These are phyloP conservation scores for Wickerhamomyces bovis DNA, from an alignment of 805 yeast species.

Conservation along the genomic window DNA sequence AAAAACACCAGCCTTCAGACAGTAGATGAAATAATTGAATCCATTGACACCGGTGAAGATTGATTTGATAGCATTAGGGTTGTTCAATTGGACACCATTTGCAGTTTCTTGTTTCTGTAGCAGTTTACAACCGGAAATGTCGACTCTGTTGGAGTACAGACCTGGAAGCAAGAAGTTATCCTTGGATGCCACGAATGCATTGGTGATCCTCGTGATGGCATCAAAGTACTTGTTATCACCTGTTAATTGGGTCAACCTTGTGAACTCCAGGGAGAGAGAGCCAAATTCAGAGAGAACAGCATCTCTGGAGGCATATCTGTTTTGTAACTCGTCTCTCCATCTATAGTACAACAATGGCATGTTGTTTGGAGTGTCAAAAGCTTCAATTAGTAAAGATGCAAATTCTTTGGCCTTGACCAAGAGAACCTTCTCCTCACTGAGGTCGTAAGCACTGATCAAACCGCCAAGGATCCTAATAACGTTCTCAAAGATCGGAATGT, in stretches of 20 bases:
- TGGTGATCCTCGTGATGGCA: constrained; percentile 40
- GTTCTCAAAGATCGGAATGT: constrained; percentile 45
- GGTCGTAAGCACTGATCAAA: constrained; percentile 44
- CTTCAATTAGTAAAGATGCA: constrained; percentile 43
- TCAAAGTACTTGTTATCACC: constrained; percentile 42
- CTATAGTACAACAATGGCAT: constrained; percentile 43
- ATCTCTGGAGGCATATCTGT: constrained; percentile 32
- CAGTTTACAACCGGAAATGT: constrained; percentile 45
- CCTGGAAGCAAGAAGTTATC: constrained; percentile 34
- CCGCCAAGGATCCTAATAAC: constrained; percentile 50
- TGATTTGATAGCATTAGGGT: constrained; percentile 32
- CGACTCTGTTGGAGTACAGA: constrained; percentile 38
- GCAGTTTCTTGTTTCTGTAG: constrained; percentile 24
- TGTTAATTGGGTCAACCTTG: constrained; percentile 46
- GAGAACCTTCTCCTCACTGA: constrained; percentile 32
- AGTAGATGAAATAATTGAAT: constrained; percentile 23
- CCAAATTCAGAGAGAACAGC: constrained; percentile 42
- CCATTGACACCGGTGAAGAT: constrained; percentile 21
- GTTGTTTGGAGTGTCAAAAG: constrained; percentile 55
- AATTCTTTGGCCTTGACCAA: constrained; percentile 37
- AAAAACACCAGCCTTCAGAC: constrained; percentile 26
- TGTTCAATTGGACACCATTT: constrained; percentile 28
- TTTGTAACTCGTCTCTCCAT: constrained; percentile 33
- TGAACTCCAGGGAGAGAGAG: constrained; percentile 45
- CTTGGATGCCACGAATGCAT: constrained; percentile 29